These are phyloP conservation scores for Arachis monticola DNA, from an alignment of 331 rosid genomes.

Conservation along the genomic window DNA sequence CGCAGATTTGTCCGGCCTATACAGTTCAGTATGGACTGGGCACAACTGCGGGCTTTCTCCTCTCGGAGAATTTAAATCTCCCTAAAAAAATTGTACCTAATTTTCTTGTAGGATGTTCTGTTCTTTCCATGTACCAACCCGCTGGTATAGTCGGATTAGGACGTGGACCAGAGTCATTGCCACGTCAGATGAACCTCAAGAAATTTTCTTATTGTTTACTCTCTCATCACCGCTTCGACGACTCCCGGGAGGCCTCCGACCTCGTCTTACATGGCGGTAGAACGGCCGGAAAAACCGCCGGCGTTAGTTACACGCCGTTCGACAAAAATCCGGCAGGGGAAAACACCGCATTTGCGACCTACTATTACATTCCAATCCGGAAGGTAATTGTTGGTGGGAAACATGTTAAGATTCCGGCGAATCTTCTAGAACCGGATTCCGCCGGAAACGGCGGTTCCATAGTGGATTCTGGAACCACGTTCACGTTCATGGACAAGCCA, in stretches of 20 bases:
- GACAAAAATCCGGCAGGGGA: constrained; percentile 48
- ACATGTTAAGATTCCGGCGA: constrained; percentile 55
- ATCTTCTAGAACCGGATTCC: constrained; percentile 51
- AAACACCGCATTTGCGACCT: constrained; percentile 45
- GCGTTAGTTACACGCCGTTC: constrained; percentile 65
- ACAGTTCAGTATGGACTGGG: constrained; percentile 68
- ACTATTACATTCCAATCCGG: constrained; percentile 59
- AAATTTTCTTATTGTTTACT: constrained; percentile 69
- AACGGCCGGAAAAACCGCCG: constrained; percentile 21
- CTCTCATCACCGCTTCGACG: constrained; percentile 64
- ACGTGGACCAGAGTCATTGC: constrained; percentile 67
- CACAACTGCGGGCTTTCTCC: constrained; percentile 60
- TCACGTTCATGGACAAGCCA: constrained; percentile 74
- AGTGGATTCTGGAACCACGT: constrained; percentile 80
- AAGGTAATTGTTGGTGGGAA: constrained; percentile 61
- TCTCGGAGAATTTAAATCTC: constrained; percentile 64
- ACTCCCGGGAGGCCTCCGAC: constrained; percentile 50
- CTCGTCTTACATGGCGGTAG: constrained; percentile 48
- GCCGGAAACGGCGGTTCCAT: constrained; percentile 71
- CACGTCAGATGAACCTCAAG: constrained; percentile 67
- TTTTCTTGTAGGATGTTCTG: constrained; percentile 71
- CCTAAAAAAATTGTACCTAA: constrained; percentile 44
- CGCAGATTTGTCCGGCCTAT: constrained; percentile 63
- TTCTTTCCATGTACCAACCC: constrained; percentile 64
- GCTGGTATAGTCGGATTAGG: constrained; percentile 84